Evolutionary conservation across 1,284 basidiomycete species (phyloP).

Genomic region (Wallemia hederae): DNA sequence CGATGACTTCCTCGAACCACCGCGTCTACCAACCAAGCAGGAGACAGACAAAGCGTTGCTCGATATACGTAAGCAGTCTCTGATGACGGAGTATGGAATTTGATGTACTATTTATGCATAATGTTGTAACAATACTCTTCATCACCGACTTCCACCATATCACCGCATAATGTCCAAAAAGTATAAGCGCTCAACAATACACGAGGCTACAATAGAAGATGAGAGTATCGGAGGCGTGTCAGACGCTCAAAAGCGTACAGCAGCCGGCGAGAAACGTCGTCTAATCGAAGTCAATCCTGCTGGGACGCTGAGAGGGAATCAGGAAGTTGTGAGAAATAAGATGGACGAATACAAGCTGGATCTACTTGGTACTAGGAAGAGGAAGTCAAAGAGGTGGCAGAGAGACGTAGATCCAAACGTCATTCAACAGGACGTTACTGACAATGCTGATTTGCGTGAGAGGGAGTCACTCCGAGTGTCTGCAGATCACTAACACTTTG

Average conservation of each 20-base stretch:
- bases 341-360: background rate
- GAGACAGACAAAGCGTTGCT: slow-evolving; percentile 57
- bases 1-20: slow-evolving; percentile 37
- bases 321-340: background rate
- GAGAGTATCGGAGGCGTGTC: background rate
- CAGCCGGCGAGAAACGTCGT: background rate
- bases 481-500: background rate
- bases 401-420: background rate
- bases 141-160: background rate
- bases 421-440: background rate
- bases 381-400: background rate
- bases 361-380: background rate
- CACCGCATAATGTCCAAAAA: background rate
- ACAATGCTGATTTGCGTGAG: background rate
- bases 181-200: background rate
- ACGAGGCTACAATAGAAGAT: background rate
- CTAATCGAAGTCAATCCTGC: background rate
- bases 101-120: slow-evolving; percentile 15
- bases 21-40: slow-evolving; percentile 36
- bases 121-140: background rate
- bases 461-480: background rate
- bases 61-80: slow-evolving; percentile 42
- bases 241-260: background rate
- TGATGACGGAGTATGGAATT: slow-evolving; percentile 45
- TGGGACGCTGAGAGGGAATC: background rate